Conservation (phyloP, 2,329 filamentous ascomycete genomes). For the Apiospora malaysiana region DNA sequence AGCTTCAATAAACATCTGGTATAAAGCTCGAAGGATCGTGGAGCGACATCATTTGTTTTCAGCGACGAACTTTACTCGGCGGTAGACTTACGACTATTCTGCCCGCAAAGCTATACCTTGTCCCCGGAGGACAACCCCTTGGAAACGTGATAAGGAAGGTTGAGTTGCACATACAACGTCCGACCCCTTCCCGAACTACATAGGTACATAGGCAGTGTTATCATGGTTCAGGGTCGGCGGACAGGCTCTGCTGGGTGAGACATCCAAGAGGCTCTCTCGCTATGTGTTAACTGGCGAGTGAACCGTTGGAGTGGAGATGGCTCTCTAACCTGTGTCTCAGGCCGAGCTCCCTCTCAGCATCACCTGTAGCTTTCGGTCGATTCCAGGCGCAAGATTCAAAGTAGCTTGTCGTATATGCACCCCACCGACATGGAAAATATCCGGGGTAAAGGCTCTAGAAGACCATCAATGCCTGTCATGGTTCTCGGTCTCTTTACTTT, state of each 20-base stretch:
- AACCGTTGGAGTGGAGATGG: background rate
- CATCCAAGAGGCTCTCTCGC: background rate
- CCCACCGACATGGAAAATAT: background rate
- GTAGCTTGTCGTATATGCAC: background rate
- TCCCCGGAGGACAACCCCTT: background rate
- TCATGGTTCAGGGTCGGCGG: background rate
- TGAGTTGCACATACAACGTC: background rate
- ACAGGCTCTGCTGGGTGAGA: background rate
- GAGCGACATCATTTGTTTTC: conserved; percentile 11
- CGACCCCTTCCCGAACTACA: background rate
- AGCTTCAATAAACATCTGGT: background rate
- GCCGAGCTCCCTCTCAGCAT: background rate
- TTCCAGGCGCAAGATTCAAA: background rate
- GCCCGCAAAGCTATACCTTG: background rate
- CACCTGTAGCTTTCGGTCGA: background rate
- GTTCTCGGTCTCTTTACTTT: background rate
- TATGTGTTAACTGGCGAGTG: background rate
- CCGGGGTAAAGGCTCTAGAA: background rate
- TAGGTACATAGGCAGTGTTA: too few species aligned
- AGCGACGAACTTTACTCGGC: background rate
- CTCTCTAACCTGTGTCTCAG: background rate
- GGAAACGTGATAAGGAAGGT: background rate
- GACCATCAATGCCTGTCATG: background rate
- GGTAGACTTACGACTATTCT: background rate
- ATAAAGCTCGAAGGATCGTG: conserved; percentile 1